Base-by-base conservation (phyloP, 2,329 filamentous ascomycete species). In the Neofusicoccum umdonicola region DNA sequence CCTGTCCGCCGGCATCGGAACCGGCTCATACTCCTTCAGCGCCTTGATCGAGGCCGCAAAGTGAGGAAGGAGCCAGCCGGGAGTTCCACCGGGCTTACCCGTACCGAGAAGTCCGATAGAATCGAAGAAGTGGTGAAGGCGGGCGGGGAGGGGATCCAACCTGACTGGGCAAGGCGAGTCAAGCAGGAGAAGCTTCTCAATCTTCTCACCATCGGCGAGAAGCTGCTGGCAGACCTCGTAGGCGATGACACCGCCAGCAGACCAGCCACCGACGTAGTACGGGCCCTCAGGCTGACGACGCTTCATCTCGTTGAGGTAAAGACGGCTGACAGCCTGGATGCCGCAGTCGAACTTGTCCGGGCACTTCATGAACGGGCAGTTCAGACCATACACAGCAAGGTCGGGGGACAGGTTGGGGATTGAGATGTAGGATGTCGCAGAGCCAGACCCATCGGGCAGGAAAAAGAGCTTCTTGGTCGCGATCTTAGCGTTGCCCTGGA, bases 61-160 rank as follows among this genome's bases (percentile, higher is more conserved):
- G 77, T 93, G 90, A 64, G 87, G 88, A 1, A 90, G 83, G 15
- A 92, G 83, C 90, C 90, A 92, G n/a, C 83, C 79, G 0, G 90
- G 90, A 44, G 89, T 85, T 75, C 87, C 88, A 69, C 71, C 80
- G 69, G 76, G 80, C 76, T 82, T 82, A 34, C 83, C 80, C 58
- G 88, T 88, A 22, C 89, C 90, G 31, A 92, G 85, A 1, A 92
- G 84, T 63, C 90, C 90, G 62, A 91, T 89, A 54, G 84, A 82
- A 62, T 88, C 88, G 71, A 92, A 91, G 83, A 90, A 92, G 68
- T 87, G 83, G 75, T 90, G 89, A 9, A 92, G 84, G 67, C 83
- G 80, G 22, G 79, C 78, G 4, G 82, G 77, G 4, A 84, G 80
- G 62, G 82, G 82, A 44, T 79, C 82, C 39, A 84, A 79, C 68